Conservation (phyloP, 2,329 filamentous ascomycete species). For the Tolypocladium guangdongense region DNA sequence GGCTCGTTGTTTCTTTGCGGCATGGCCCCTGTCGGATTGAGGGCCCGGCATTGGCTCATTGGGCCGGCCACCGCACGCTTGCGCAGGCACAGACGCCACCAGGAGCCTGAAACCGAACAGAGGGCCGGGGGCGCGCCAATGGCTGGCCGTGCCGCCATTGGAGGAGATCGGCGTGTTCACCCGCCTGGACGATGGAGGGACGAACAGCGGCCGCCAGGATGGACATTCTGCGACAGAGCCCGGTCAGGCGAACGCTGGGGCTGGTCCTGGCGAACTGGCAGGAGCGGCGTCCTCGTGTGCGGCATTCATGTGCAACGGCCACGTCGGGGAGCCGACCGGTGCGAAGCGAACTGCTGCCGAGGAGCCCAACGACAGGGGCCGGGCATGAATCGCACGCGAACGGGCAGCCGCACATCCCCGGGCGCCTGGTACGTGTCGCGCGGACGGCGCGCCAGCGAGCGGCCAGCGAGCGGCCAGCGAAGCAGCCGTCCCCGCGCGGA, state of each 20-base stretch:
- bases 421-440: background rate
- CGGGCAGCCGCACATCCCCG: background rate
- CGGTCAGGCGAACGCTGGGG: too few relatives aligned
- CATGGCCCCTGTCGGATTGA: too few relatives aligned
- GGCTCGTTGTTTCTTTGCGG: background rate
- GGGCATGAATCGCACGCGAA: background rate
- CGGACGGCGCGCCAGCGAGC: background rate
- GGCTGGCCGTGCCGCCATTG: background rate
- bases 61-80: background rate
- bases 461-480: background rate
- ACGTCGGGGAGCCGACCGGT: too few relatives aligned
- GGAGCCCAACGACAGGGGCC: background rate
- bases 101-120: background rate
- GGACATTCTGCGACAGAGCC: too few relatives aligned
- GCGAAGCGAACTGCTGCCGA: background rate
- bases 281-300: too few relatives aligned
- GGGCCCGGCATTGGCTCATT: too few relatives aligned
- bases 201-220: background rate
- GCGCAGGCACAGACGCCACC: background rate
- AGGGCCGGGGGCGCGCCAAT: background rate
- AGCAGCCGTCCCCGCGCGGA: too few relatives aligned
- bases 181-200: too few relatives aligned
- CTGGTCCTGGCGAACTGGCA: too few relatives aligned
- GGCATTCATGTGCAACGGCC: too few relatives aligned
- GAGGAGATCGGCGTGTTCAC: too few relatives aligned